Base-by-base conservation (phyloP, 2,329 filamentous ascomycete genomes). In the Trichoderma atrobrunneum region DNA sequence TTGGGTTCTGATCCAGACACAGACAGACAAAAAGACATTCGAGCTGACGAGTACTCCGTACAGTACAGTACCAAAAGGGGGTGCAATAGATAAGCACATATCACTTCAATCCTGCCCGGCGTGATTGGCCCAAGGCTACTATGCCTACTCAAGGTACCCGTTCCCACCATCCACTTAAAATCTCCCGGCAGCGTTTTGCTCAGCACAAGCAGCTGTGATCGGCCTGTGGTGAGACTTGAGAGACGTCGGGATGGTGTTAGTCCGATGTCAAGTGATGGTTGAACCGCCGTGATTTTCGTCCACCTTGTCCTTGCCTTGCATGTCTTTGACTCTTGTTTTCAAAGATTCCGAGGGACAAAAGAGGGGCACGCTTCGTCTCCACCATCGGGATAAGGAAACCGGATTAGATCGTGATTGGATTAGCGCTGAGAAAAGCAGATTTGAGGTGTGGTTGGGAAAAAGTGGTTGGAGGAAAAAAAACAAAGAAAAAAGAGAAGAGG, bases 131-230 rank as follows among this genome's bases (percentile, higher is more conserved):
- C 26, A 7, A 26, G 21, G 34, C 26, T 21, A 10, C 32, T 30
- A 30, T 32, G n/a, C 62, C 39, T 48, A 66, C 48, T 54, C 54
- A 34, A 70, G 57, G 56, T 51, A 62, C 57, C 66, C 66, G 66
- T 62, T 61, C 66, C 57, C 66, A 34, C 66, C 28, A 12, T 70
- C 66, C 66, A 61, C 66, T 61, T 24, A 54, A 54, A 54, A 54
- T 70, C 28, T 60, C 14, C n/a, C 18, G 48, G 48, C 48, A 54
- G 48, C n/a, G 48, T 57, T 21, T 60, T 60, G 14, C 51, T 11
- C 24, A 34, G 59, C 26, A 34, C 56, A 34, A 34, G 54, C 66
- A 34, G 66, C 66, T 28, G 57, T 48, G 36, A 61, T 43, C 28
- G 39, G 21, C 34, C 39, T 51, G 66, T 70, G 36, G 66, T 70